A percentile compares a stretch with the other conserved stretches of the same genome.
Conservation (phyloP, 1,284 basidiomycete species). For the Apiotrichum laibachii region DNA sequence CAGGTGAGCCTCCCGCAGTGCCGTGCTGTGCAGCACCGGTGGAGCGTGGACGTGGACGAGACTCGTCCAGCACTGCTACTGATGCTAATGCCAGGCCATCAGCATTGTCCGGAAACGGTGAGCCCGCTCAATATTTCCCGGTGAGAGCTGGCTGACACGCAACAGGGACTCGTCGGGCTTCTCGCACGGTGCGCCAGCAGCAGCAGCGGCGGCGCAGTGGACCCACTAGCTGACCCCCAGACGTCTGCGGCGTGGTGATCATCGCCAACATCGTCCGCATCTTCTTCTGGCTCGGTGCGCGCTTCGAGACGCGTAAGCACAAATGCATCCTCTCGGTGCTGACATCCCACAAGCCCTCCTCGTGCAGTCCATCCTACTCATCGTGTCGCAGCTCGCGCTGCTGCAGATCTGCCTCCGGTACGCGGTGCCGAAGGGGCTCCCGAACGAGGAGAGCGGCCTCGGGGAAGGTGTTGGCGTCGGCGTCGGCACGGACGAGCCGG, state of each 20-base stretch:
- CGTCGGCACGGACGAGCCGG: too few species aligned
- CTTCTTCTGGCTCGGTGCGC: conserved; percentile 55
- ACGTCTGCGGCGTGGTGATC: conserved; percentile 47
- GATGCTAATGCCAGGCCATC: conserved; percentile 43
- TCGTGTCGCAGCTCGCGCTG: conserved; percentile 54
- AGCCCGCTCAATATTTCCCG: conserved; percentile 16
- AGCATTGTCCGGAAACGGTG: conserved; percentile 54
- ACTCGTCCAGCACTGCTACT: too few species aligned
- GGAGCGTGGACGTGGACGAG: too few species aligned
- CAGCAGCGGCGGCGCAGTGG: too few species aligned
- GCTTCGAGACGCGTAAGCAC: conserved; percentile 52
- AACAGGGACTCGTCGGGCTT: conserved; percentile 50
- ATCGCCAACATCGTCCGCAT: conserved; percentile 52
- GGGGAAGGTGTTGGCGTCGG: neutral
- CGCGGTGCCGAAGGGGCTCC: conserved; percentile 24
- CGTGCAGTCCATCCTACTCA: conserved; percentile 53
- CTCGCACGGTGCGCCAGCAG: conserved; percentile 48
- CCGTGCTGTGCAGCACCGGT: too few species aligned
- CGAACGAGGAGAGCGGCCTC: neutral
- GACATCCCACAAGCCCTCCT: conserved; percentile 48
- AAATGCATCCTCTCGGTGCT: neutral
- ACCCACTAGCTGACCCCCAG: conserved; percentile 16
- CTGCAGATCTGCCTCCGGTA: conserved; percentile 56
- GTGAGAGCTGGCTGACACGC: conserved; percentile 20
- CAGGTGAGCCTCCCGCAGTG: too few species aligned